Conservation (phyloP, 139 green algal species). For the Chlamydomonas asymmetrica region DNA sequence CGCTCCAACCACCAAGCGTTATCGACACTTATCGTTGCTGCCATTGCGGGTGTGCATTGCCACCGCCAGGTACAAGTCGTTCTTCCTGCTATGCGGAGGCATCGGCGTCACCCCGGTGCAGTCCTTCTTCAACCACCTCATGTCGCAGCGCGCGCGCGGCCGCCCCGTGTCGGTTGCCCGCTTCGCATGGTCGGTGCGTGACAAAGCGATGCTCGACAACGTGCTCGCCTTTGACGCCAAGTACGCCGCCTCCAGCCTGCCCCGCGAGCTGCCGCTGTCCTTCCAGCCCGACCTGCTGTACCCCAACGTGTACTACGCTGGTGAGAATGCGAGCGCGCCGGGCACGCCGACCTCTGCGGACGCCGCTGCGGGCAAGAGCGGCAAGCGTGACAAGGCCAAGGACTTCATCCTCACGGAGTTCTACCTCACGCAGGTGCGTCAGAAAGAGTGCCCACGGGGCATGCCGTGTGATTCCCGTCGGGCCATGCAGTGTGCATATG, state of each 20-base stretch:
- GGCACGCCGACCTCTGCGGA: no score
- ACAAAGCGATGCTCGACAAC: background rate
- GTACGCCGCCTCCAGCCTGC: background rate
- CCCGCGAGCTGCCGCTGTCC: background rate
- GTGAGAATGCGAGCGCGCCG: no score
- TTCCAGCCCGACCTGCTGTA: slow-evolving; percentile 5
- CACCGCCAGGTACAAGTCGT: slow-evolving; percentile 16
- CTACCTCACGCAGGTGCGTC: background rate
- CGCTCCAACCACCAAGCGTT: no score
- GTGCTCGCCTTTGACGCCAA: background rate
- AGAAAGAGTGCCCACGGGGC: no score
- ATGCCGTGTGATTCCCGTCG: no score
- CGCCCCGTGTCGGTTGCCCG: slow-evolving; percentile 1
- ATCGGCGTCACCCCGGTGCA: slow-evolving; percentile 10
- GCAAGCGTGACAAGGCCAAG: no score
- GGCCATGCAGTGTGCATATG: no score
- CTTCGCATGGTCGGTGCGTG: slow-evolving; percentile 2
- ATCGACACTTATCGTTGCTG: no score
- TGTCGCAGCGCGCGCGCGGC: background rate
- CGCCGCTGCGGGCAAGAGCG: no score
- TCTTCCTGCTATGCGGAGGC: slow-evolving; percentile 9
- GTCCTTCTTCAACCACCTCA: slow-evolving; percentile 3
- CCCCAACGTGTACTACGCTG: no score
- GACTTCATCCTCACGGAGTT: slow-evolving; percentile 1
- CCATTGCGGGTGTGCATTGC: no score